A percentile compares a stretch with the other conserved stretches of the same genome.
These are phyloP conservation scores for Naganishia randhawae DNA, from an alignment of 768 basidiomycete genomes.

Conservation along the genomic window DNA sequence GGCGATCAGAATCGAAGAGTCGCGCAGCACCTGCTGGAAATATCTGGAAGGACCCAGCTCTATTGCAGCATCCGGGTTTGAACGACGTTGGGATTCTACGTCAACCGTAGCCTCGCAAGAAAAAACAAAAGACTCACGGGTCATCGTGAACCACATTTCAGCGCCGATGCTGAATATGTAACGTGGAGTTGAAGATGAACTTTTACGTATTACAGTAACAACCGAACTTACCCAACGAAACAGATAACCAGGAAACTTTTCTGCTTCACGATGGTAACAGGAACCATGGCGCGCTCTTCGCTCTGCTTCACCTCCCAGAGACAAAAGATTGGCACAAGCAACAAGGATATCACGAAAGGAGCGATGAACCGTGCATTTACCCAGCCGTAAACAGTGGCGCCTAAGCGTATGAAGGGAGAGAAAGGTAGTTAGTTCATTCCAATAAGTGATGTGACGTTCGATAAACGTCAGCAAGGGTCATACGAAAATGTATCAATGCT, in stretches of 20 bases:
- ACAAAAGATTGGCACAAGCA: constrained; percentile 39
- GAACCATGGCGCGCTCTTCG: not conserved
- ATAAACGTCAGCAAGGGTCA: not conserved
- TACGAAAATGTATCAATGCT: not conserved
- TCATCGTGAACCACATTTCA: constrained; percentile 12
- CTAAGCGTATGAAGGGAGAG: constrained; percentile 27
- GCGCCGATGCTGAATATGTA: not conserved
- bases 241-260: not conserved
- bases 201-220: not conserved
- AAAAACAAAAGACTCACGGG: constrained; percentile 2
- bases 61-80: not conserved
- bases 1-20: constrained; percentile 8
- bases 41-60: constrained; percentile 10
- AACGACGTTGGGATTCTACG: no score
- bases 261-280: constrained; percentile 17
- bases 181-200: not conserved
- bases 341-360: constrained; percentile 41
- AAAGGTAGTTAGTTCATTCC: no score
- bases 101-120: no score
- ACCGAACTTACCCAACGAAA: not conserved
- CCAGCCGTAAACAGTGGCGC: constrained; percentile 43
- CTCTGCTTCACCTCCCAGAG: constrained; percentile 35
- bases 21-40: not conserved
- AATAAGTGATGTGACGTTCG: constrained; percentile 52
- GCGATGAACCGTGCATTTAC: constrained; percentile 42